Percentiles rank a stretch among this genome's conserved stretches.
These are phyloP conservation scores for Moesziomyces sp. DNA, from an alignment of 1,284 basidiomycete genomes.

Conservation along the genomic window DNA sequence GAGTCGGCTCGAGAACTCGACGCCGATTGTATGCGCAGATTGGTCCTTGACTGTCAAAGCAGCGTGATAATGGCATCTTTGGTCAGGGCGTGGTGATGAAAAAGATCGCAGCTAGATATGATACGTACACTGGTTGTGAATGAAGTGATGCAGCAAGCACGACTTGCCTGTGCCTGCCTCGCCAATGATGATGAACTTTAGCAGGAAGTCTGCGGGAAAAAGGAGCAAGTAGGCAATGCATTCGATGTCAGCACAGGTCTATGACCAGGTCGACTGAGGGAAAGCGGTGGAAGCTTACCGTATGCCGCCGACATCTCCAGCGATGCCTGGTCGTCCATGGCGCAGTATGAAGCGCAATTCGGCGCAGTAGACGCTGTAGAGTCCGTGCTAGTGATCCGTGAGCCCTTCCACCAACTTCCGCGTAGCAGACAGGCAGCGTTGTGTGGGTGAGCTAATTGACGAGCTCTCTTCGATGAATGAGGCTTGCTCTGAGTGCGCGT, in stretches of 20 bases:
- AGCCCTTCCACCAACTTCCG: no score
- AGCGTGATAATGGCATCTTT: no score
- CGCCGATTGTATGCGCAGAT: slow-evolving; percentile 96
- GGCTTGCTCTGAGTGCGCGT: no score
- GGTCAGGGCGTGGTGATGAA: no score
- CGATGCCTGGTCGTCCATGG: slow-evolving; percentile 46
- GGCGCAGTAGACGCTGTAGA: no score
- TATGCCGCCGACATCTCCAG: slow-evolving; percentile 53
- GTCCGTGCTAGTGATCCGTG: neutral
- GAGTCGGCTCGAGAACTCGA: slow-evolving; percentile 90
- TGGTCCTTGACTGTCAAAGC: slow-evolving; percentile 84
- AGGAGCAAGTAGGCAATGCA: neutral
- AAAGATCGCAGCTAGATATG: neutral
- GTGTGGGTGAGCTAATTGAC: no score
- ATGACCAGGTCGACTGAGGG: neutral
- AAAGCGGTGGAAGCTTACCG: slow-evolving; percentile 11
- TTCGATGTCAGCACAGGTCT: neutral
- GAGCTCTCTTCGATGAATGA: no score
- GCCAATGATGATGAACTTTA: slow-evolving; percentile 97
- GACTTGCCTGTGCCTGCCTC: slow-evolving; percentile 97
- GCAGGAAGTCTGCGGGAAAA: slow-evolving; percentile 78
- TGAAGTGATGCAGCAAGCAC: slow-evolving; percentile 93
- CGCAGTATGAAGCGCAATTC: neutral
- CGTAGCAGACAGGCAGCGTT: no score
- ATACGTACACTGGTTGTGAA: slow-evolving; percentile 86